Evolutionary conservation across 495 filamentous ascomycete genomes (phyloP), one percentile per base, ranked within the genome.

Genomic region (Chaetomidium leptoderma): DNA sequence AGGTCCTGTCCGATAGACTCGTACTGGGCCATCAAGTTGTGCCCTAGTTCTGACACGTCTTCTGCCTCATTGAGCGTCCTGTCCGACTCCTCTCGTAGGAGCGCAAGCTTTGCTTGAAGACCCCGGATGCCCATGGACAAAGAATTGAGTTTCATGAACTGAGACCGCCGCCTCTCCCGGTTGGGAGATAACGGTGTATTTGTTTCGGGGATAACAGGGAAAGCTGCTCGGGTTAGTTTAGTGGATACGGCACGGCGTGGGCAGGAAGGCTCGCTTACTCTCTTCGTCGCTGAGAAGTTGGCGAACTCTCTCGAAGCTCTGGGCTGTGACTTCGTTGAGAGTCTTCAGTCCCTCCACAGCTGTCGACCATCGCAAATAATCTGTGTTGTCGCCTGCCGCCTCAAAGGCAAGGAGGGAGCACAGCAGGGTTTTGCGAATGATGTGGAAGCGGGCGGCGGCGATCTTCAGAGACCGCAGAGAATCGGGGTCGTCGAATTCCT

Each of bases 1-100:
- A 98, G 81, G 68, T 98, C 93, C 43, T 83, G 78, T 7, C 93
- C 93, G 60, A 98, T 92, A 17, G 91, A 91, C 26, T 98, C 93
- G 69, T 97, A 97, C 66, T 97, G 93, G 27, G 85, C 72, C 72
- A 95, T 85, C 26, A 97, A 81, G 53, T 81, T 84, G 3, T 83
- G 76, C 10, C 88, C 89, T 33, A 95, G 79, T 55, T 91, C 84
- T 19, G 81, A 80, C 4, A 88, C 73, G 61, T 93, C 86, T 43
- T 86, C 83, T 7, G 88, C 79, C 61, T 85, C 83, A 63, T 91
- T 86, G 19, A 95, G 74, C 49, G 83, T 82, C 60, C 81, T 82
- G 62, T 88, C 87, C 6, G 90, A 91, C 70, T 96, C 91, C 72
- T 98, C 93, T 33, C 91, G 86, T 43, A 97, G 74, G 16, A 98